Evolutionary conservation across 2,329 filamentous ascomycete species (phyloP).

Genomic region (Ophiostoma triangulosporum): DNA sequence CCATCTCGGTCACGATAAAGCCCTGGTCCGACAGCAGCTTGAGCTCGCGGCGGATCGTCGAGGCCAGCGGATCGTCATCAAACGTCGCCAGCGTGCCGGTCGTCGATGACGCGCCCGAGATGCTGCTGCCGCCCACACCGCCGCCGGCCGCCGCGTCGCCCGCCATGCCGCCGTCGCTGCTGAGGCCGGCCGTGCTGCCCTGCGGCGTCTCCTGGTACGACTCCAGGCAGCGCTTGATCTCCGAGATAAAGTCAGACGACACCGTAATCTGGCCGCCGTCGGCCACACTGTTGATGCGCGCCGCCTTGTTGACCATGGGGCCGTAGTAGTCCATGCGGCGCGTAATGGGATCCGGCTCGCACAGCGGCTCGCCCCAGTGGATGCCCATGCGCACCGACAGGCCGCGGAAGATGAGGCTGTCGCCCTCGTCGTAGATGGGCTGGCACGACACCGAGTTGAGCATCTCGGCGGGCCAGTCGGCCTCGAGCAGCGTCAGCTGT

Average conservation of each 20-base stretch:
- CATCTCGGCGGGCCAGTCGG: conserved; percentile 88
- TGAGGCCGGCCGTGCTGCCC: conserved; percentile 33
- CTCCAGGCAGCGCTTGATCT: conserved; percentile 83
- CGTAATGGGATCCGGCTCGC: conserved; percentile 89
- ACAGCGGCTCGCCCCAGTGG: conserved; percentile 89
- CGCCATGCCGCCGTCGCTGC: background rate
- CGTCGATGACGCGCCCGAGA: background rate
- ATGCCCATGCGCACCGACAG: conserved; percentile 95
- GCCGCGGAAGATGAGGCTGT: conserved; percentile 82
- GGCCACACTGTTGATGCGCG: conserved; percentile 84
- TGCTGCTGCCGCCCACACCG: background rate
- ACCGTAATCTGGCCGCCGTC: conserved; percentile 96
- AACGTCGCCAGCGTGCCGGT: conserved; percentile 22
- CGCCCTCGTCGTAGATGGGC: conserved; percentile 69
- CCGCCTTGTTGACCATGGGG: conserved; percentile 96
- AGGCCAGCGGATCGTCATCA: conserved; percentile 64
- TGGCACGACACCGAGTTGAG: conserved; percentile 75
- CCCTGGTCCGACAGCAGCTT: conserved; percentile 78
- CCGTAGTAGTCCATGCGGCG: conserved; percentile 99
- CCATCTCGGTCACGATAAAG: conserved; percentile 88
- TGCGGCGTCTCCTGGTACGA: conserved; percentile 71
- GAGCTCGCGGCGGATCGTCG: conserved; percentile 74
- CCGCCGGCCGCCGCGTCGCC: background rate
- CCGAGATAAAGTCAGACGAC: conserved; percentile 90
- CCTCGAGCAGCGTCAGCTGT: conserved; percentile 74